Evolutionary conservation across 768 basidiomycete genomes (phyloP), one percentile per base, ranked within the genome.

Genomic region (Phaeotremella skinneri): DNA sequence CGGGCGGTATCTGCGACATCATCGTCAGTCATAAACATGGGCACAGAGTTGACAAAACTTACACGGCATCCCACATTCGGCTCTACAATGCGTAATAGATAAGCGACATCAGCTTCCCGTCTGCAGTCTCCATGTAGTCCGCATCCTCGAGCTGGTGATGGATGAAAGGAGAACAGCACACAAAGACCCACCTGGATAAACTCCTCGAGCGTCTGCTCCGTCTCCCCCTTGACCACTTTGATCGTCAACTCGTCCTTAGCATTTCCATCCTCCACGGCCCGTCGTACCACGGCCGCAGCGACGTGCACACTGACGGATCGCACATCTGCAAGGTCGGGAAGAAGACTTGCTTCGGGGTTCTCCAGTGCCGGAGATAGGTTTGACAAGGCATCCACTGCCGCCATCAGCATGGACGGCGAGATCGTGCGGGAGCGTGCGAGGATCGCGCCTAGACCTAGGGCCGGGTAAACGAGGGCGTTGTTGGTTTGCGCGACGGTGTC

Each of bases 401-500:
- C 88, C 61, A 90, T 85, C 73, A 93, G 87, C 91, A 93, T 91
- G 6, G 81, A 82, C 73, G 90, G 87, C 2, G 87, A 86, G 63
- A 93, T 81, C 3, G 76, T 78, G 2, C 83, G 79, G 0, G 88
- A 85, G 61, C 85, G 80, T 17, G 85, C 79, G 25, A 90, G 79
- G 67, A 91, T 85, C 37, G 88, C 82, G 11, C 90, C 90, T 59
- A 89, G 85, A 5, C 89, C 90, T 30, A 92, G 82, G 25, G 89
- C 91, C 2, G 90, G 90, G 75, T 90, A 91, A 50, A 91, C 86
- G 4, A 91, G 80, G 0, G 67, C 69, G 56, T 69, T 73, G 62
- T 72, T 72, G 49, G 68, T 72, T 53, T 69, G 68, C 2, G 68
- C 68, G 29, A 69, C 68, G 26, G 56, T 58, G 56, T 72, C 69